These are phyloP conservation scores for Eucalyptus regnans DNA, from an alignment of 345 rosid genomes.

Conservation along the genomic window DNA sequence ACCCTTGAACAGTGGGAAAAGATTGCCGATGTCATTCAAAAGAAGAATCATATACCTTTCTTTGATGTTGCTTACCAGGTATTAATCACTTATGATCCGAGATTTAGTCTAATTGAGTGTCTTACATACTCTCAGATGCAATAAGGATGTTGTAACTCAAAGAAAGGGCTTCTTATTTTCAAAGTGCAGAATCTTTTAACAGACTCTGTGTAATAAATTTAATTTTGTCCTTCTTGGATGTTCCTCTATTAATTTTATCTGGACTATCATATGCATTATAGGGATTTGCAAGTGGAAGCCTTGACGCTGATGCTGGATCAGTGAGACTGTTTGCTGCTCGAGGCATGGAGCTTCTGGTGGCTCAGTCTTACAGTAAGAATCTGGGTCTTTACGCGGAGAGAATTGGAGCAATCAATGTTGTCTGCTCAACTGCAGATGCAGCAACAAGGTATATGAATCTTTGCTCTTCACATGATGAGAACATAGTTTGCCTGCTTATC, in stretches of 20 bases:
- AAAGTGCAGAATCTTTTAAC: not conserved
- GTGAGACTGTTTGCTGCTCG: constrained; percentile 82
- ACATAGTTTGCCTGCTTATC: not conserved
- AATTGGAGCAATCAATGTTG: constrained; percentile 82
- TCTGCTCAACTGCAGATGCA: constrained; percentile 81
- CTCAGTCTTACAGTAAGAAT: constrained; percentile 96
- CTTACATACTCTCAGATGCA: not conserved
- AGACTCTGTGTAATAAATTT: not conserved
- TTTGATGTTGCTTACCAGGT: constrained; percentile 99
- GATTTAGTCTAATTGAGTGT: not conserved
- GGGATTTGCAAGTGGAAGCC: constrained; percentile 99
- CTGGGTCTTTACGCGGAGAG: constrained; percentile 91
- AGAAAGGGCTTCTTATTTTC: not conserved
- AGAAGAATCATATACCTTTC: constrained; percentile 90
- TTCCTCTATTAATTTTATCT: not conserved
- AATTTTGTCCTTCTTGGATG: not conserved
- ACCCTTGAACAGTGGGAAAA: constrained; percentile 88
- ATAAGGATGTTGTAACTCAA: not conserved
- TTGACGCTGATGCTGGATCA: constrained; percentile 81
- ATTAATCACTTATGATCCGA: not conserved
- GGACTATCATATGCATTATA: not conserved
- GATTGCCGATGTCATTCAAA: constrained; percentile 85
- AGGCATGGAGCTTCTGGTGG: constrained; percentile 81
- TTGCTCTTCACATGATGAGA: not conserved
- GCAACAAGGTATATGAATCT: constrained; percentile 49